phyloP scores from a whole-genome alignment of 495 filamentous ascomycete species.

The Melanomma pulvis-pyrius region DNA sequence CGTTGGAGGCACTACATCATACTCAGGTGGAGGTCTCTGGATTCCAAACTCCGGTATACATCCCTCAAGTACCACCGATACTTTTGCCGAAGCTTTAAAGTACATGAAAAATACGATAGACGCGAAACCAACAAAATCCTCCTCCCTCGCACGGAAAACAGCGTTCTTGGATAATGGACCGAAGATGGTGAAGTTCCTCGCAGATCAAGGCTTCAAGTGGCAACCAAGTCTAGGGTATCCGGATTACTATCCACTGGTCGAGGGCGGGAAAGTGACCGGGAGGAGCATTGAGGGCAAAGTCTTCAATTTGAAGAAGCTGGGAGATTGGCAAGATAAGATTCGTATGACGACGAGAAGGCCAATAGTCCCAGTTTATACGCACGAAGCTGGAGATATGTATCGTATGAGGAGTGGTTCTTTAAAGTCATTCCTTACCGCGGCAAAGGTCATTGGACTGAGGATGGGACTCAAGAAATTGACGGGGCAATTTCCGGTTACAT shows the following conservation, averaged over 20 bases:
- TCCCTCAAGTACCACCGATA: conserved; percentile 18
- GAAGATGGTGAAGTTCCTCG: conserved; percentile 37
- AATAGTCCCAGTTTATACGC: neutral
- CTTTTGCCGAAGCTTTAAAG: conserved; percentile 16
- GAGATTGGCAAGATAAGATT: conserved; percentile 7
- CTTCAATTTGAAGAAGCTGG: conserved; percentile 37
- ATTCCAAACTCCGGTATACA: conserved; percentile 33
- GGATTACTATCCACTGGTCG: conserved; percentile 33
- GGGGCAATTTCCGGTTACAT: neutral
- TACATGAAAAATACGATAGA: conserved; percentile 35
- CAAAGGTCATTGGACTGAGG: conserved; percentile 1
- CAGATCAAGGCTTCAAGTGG: conserved; percentile 23
- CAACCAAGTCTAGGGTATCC: conserved; percentile 15
- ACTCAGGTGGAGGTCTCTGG: conserved; percentile 40
- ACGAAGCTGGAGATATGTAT: neutral
- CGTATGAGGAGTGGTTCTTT: neutral
- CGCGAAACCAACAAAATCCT: conserved; percentile 18
- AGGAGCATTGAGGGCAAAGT: conserved; percentile 31
- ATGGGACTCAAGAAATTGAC: neutral
- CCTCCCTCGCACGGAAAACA: conserved; percentile 10
- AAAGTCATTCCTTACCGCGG: conserved; percentile 1
- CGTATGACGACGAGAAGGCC: conserved; percentile 1
- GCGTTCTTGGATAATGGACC: conserved; percentile 39
- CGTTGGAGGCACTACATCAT: conserved; percentile 38
- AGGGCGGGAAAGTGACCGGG: conserved; percentile 14